Evolutionary conservation across 495 filamentous ascomycete genomes (phyloP).

Genomic region (Friedmanniomyces endolithicus): DNA sequence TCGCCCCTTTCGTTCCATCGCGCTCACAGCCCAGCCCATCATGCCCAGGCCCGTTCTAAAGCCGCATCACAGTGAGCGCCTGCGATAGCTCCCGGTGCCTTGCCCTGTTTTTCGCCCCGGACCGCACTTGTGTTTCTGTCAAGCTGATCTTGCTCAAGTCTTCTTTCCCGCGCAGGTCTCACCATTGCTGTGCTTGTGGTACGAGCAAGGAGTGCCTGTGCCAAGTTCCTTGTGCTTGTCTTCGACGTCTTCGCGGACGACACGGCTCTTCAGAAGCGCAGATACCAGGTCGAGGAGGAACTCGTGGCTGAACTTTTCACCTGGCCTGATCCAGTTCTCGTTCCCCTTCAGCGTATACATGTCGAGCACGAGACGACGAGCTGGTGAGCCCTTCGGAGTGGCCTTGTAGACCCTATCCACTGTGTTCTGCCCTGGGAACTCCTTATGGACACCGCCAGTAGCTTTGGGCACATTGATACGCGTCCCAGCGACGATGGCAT

Average conservation of each 20-base stretch:
- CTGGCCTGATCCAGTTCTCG: not conserved
- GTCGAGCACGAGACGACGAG: constrained; percentile 2
- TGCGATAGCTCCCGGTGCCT: no score
- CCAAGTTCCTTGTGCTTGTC: not conserved
- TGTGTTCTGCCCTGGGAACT: not conserved
- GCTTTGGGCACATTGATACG: not conserved
- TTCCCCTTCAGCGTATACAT: not conserved
- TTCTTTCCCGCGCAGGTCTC: not conserved
- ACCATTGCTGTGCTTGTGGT: not conserved
- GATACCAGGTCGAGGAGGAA: not conserved
- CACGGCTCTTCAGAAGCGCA: not conserved
- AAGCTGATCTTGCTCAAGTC: not conserved
- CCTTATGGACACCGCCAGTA: not conserved
- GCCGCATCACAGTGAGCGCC: no score
- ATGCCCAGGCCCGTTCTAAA: no score
- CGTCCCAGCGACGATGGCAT: not conserved
- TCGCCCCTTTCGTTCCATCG: no score
- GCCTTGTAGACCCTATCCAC: not conserved
- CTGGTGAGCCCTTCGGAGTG: not conserved
- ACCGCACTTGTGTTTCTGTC: no score
- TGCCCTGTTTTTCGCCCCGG: no score
- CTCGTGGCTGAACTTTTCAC: not conserved
- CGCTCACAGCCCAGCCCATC: no score
- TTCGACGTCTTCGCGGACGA: not conserved
- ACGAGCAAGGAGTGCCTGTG: not conserved